Evolutionary conservation across 495 filamentous ascomycete genomes (phyloP), one percentile per base, ranked within the genome.

Genomic region (Cladorrhinum samala): DNA sequence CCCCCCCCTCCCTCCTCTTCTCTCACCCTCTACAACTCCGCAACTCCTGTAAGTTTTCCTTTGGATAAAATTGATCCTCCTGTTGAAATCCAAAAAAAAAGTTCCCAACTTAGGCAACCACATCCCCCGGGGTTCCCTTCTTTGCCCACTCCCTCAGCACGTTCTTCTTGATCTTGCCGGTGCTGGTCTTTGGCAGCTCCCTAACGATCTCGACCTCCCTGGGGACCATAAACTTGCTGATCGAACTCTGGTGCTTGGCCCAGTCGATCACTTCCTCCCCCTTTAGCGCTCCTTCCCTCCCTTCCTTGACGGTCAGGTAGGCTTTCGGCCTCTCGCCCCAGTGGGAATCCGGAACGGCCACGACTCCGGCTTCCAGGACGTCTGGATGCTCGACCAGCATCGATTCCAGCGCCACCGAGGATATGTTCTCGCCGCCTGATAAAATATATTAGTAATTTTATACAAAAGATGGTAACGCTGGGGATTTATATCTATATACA

Each of bases 321-420:
- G 92, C 93, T 70, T 96, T 96, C 1, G 93, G 93, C 13, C 89
- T 72, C 67, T 98, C 93, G 25, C 93, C 93, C 89, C 90, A 98
- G 68, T 94, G 89, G 18, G 81, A 83, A 63, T 98, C 93, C 1
- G 86, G 73, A 1, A 97, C 84, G n/a, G 88, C 84, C 9, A 97
- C 88, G 7, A 95, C 89, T 24, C 87, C 93, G 2, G 86, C 91
- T 69, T 98, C 93, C 24, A 98, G 78, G 25, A 98, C 82, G 56
- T 86, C 81, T 0, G 92, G 88, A 62, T 98, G 94, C 47, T 84
- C 85, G 21, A 83, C 87, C n/a, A 98, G 80, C 87, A 95, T 89
- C 50, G 82, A 79, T 72, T 98, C 93, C 5, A 98, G 81, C 1
- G 91, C 89, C 9, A 98, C 85, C 1, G 88, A 93, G 9, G 89